Evolutionary conservation across 2,329 filamentous ascomycete genomes (phyloP), one percentile per base, ranked within the genome.

Genomic region (Kalmusia sp.): DNA sequence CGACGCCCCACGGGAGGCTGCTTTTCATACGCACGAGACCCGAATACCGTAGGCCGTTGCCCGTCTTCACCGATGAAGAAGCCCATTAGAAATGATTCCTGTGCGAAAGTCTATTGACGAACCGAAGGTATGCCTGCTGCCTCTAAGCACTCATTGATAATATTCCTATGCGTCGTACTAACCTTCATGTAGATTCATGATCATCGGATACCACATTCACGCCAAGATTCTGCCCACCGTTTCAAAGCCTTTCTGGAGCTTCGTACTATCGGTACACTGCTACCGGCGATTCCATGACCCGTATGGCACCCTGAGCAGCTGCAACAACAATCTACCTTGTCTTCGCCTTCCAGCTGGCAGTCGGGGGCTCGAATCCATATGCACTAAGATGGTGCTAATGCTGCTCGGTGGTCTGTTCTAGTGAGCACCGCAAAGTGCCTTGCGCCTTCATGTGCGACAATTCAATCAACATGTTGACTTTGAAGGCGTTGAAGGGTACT

Each of bases 181-280:
- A 40, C 24, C n/a, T 4, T 4, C 6, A 25, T 15, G 15, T 15
- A 40, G 22, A 27, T 27, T 7, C n/a, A n/a, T n/a, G n/a, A n/a
- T n/a, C n/a, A n/a, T n/a, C n/a, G n/a, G n/a, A n/a, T n/a, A n/a
- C n/a, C n/a, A n/a, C n/a, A n/a, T n/a, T n/a, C 37, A 14, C 21
- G 21, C 24, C 22, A 17, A 15, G n/a, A 8, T 21, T 19, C 11
- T 8, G 15, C 1, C 9, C 12, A 11, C 15, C 31, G 22, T 28
- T 31, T 31, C 14, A 34, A 45, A 45, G 41, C 19, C 41, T 45
- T 30, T 30, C 39, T 27, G 19, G 39, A 43, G 9, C n/a, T n/a
- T 35, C 43, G 4, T n/a, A 11, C 3, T 12, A 25, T 24, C 15
- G 43, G 9, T 24, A 14, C 8, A 6, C 28, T 24, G 3, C 30